Evolutionary conservation across 2,329 filamentous ascomycete species (phyloP).

Genomic region (Diatrype stigma): DNA sequence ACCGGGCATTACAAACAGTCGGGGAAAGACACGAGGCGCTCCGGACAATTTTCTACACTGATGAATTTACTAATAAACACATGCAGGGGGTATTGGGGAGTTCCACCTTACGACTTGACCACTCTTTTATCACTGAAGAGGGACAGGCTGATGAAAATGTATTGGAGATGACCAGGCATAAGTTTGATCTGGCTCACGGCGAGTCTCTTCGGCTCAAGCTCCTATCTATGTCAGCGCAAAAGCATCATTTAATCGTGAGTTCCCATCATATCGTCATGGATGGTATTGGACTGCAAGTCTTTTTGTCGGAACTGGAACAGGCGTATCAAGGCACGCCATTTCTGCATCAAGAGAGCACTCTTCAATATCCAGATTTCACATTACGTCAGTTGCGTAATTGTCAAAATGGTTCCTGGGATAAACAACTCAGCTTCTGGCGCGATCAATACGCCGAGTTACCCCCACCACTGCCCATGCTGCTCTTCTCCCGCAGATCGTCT

Average conservation of each 20-base stretch:
- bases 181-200: neutral
- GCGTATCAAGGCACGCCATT: neutral
- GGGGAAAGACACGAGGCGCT: constrained; percentile 3
- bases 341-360: neutral
- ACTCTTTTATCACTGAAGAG: neutral
- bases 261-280: neutral
- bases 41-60: constrained; percentile 1
- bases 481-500: neutral
- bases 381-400: neutral
- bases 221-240: neutral
- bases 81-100: neutral
- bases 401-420: neutral
- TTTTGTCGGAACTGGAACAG: neutral
- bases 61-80: neutral
- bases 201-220: neutral
- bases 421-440: neutral
- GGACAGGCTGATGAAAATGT: neutral
- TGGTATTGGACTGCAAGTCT: neutral
- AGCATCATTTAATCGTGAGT: neutral
- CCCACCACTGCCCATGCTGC: neutral
- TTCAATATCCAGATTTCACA: neutral
- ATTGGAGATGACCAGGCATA: neutral
- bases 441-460: neutral
- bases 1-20: neutral
- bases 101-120: neutral